Evolutionary conservation across 495 filamentous ascomycete species (phyloP).

Genomic region (Staphylotrichum longicolle): DNA sequence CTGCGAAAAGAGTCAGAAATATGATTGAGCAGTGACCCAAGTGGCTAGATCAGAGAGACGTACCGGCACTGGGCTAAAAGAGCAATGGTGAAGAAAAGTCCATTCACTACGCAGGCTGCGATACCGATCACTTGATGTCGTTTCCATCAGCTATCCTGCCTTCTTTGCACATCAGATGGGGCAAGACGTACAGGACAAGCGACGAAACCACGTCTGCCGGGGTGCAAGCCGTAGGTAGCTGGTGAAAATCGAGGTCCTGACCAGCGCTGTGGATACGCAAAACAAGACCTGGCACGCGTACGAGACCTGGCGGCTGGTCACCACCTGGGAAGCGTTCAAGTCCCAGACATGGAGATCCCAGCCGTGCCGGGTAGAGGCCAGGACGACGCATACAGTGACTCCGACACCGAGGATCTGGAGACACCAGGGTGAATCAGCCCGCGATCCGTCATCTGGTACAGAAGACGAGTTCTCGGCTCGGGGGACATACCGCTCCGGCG

Average conservation of each 20-base stretch:
- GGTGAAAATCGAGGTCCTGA: constrained; percentile 50
- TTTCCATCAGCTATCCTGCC: neutral
- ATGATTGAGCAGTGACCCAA: neutral
- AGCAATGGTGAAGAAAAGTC: constrained; percentile 26
- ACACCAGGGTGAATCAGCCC: neutral
- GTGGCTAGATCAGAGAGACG: neutral
- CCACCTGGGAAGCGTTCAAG: constrained; percentile 2
- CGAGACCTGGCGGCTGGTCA: constrained; percentile 30
- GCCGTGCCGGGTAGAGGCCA: constrained; percentile 28
- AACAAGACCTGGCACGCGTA: constrained; percentile 32
- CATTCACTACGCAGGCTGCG: no score
- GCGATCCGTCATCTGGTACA: no score
- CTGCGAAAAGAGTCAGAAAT: constrained; percentile 6
- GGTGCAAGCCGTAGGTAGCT: constrained; percentile 54
- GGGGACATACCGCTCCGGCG: constrained; percentile 20
- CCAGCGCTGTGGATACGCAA: constrained; percentile 30
- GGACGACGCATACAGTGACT: constrained; percentile 27
- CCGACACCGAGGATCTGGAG: constrained; percentile 25
- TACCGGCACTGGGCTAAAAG: constrained; percentile 36
- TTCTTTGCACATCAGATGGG: no score
- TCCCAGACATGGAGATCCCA: constrained; percentile 35
- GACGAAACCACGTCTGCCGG: constrained; percentile 36
- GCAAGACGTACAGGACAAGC: constrained; percentile 26
- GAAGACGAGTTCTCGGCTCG: neutral
- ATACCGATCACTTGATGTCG: constrained; percentile 18